These are phyloP conservation scores for Wickerhamomyces sp. DNA, from an alignment of 1,139 yeast genomes.

Conservation along the genomic window DNA sequence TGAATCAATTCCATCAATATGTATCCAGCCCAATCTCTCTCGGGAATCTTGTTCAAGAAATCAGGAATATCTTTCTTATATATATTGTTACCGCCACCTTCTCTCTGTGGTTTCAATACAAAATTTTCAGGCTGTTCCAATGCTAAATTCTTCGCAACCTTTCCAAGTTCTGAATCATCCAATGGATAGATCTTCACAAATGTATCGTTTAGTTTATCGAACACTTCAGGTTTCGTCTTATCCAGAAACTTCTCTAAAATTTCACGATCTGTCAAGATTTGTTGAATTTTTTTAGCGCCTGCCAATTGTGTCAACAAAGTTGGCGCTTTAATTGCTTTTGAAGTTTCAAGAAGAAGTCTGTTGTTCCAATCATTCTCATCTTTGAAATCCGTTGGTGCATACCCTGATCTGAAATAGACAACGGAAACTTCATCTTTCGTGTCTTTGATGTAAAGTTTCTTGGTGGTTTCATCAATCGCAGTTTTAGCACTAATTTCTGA, in stretches of 20 bases:
- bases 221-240: slow-evolving; percentile 5
- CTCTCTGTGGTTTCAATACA: slow-evolving; percentile 95
- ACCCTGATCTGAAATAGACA: slow-evolving; percentile 87
- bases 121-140: slow-evolving; percentile 59
- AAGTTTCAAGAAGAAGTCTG: slow-evolving; percentile 63
- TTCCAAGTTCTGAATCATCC: slow-evolving; percentile 65
- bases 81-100: slow-evolving; percentile 91
- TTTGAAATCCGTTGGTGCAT: slow-evolving; percentile 72
- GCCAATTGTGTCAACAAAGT: slow-evolving; percentile 82
- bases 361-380: slow-evolving; percentile 67
- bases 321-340: slow-evolving; percentile 87
- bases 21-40: slow-evolving; percentile 82
- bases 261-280: slow-evolving; percentile 59
- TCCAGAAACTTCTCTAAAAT: slow-evolving; percentile 45
- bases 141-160: slow-evolving; percentile 61
- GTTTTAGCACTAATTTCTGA: slow-evolving; percentile 49
- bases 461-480: slow-evolving; percentile 33
- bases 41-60: slow-evolving; percentile 57
- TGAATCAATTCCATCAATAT: slow-evolving; percentile 89
- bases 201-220: slow-evolving; percentile 35
- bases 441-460: slow-evolving; percentile 44
- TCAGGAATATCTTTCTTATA: slow-evolving; percentile 80
- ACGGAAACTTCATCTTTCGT: slow-evolving; percentile 70
- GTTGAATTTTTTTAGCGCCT: slow-evolving; percentile 92
- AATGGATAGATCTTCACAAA: slow-evolving; percentile 86